Conservation (phyloP, 495 filamentous ascomycete genomes). For the Penicillium soppii region DNA sequence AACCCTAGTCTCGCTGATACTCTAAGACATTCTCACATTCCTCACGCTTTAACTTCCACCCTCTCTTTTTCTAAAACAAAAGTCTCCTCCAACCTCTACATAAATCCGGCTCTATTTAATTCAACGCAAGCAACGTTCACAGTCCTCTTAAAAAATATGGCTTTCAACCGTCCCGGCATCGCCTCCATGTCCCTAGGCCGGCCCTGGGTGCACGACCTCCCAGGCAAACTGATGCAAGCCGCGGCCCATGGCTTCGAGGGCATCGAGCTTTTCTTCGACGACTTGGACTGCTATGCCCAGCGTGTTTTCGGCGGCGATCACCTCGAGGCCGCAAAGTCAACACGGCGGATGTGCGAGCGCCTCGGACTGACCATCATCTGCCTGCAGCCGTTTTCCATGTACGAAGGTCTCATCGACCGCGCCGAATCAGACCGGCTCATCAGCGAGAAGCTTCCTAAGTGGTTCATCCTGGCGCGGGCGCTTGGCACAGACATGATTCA, state of each 20-base stretch:
- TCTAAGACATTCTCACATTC: neutral
- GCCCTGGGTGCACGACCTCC: conserved; percentile 62
- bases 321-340: conserved; percentile 55
- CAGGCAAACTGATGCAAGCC: conserved; percentile 65
- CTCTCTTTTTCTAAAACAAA: no score
- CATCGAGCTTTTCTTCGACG: conserved; percentile 80
- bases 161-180: conserved; percentile 50
- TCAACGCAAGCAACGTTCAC: no score
- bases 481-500: conserved; percentile 70
- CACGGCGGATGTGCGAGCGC: conserved; percentile 55
- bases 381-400: conserved; percentile 78
- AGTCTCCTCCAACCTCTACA: no score
- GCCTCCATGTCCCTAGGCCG: conserved; percentile 75
- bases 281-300: conserved; percentile 62
- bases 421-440: conserved; percentile 55
- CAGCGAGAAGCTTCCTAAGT: conserved; percentile 59
- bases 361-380: conserved; percentile 63
- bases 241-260: conserved; percentile 63
- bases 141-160: no score
- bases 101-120: no score
- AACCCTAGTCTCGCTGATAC: neutral
- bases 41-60: no score
- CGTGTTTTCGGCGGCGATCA: conserved; percentile 55
- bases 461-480: conserved; percentile 65
- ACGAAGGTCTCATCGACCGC: conserved; percentile 71